phyloP scores from a whole-genome alignment of 1,284 basidiomycete species.

The Irpex lacteus region DNA sequence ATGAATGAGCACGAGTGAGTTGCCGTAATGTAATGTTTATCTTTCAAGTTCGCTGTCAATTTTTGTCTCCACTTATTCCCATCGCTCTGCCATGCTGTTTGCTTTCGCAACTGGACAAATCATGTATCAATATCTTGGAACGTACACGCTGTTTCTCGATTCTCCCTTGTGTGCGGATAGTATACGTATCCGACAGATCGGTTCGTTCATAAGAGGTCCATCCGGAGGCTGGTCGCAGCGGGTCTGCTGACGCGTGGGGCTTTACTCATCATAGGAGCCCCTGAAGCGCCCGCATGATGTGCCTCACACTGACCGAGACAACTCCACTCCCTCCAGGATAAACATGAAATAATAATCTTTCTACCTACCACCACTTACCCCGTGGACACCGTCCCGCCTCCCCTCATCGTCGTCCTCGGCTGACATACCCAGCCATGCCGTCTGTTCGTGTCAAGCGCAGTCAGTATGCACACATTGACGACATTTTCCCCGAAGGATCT shows the following conservation, averaged over 20 bases:
- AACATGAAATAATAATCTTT: background rate
- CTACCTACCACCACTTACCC: background rate
- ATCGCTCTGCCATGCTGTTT: background rate
- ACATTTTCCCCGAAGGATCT: slow-evolving; percentile 13
- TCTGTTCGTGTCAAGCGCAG: slow-evolving; percentile 54
- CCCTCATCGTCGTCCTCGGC: slow-evolving; percentile 2
- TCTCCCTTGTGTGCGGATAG: background rate
- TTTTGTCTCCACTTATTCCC: background rate
- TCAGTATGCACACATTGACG: slow-evolving; percentile 38
- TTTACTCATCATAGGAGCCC: background rate
- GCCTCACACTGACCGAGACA: background rate
- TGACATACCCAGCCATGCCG: slow-evolving; percentile 39
- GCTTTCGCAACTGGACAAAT: background rate
- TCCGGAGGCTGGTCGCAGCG: background rate
- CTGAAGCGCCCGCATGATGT: background rate
- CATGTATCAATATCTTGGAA: background rate
- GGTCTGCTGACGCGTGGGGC: background rate
- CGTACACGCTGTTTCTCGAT: background rate
- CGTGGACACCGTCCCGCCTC: background rate
- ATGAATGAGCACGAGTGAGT: background rate
- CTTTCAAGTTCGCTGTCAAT: background rate
- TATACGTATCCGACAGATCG: background rate
- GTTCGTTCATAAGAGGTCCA: background rate
- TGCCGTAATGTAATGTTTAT: background rate
- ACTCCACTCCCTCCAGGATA: background rate